These are phyloP conservation scores for Blastobotrys serpentis DNA, from an alignment of 1,139 yeast species.

Conservation along the genomic window DNA sequence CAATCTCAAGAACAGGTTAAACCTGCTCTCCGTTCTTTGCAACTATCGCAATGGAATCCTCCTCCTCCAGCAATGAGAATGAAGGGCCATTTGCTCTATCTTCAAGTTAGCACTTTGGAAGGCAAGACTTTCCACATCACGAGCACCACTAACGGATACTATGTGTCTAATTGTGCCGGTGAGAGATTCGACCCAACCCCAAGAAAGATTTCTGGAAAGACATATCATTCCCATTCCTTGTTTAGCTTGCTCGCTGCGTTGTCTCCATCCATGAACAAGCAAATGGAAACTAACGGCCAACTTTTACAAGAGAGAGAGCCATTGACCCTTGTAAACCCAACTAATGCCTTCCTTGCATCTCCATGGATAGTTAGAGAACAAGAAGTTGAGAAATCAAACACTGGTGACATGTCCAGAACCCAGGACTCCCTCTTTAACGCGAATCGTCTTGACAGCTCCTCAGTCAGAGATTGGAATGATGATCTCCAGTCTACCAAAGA, in stretches of 20 bases:
- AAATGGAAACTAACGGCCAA: conserved; percentile 45
- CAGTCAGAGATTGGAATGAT: conserved; percentile 77
- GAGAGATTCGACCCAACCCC: conserved; percentile 65
- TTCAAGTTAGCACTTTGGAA: conserved; percentile 74
- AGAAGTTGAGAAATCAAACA: conserved; percentile 28
- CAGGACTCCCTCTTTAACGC: conserved; percentile 43
- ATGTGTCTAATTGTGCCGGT: conserved; percentile 64
- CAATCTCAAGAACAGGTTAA: conserved; percentile 34
- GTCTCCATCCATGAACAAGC: conserved; percentile 52
- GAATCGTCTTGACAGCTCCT: conserved; percentile 15
- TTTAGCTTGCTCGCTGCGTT: conserved; percentile 52
- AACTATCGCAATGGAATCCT: conserved; percentile 84
- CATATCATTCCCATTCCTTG: conserved; percentile 47
- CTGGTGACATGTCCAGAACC: conserved; percentile 61
- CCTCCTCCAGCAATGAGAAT: conserved; percentile 54
- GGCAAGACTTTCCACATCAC: conserved; percentile 78
- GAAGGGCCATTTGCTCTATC: conserved; percentile 78
- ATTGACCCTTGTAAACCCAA: conserved; percentile 60
- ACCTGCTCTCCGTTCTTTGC: conserved; percentile 50
- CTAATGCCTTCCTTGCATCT: conserved; percentile 56
- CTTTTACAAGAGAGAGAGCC: conserved; percentile 48
- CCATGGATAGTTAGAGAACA: conserved; percentile 70
- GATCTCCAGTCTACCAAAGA: conserved; percentile 83
- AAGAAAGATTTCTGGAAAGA: conserved; percentile 43
- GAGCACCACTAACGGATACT: conserved; percentile 75